phyloP scores from a whole-genome alignment of 1,139 yeast species.

The Yamadazyma aaseri region DNA sequence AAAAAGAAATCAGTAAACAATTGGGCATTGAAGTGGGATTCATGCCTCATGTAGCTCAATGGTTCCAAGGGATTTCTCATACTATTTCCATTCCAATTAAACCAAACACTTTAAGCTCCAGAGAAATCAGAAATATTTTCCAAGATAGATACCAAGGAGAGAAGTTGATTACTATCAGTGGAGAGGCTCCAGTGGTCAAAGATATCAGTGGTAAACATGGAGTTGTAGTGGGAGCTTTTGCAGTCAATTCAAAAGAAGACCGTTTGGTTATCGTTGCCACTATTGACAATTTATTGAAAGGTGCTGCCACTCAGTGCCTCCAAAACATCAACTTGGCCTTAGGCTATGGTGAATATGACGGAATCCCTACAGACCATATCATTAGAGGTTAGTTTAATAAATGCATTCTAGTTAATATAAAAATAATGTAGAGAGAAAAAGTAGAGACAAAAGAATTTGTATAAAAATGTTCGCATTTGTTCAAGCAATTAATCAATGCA shows the following conservation, averaged over 20 bases:
- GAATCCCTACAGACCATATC: constrained; percentile 69
- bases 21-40: constrained; percentile 81
- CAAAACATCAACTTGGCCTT: constrained; percentile 90
- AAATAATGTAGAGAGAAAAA: too few relatives aligned
- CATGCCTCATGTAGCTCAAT: constrained; percentile 96
- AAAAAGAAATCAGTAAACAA: constrained; percentile 82
- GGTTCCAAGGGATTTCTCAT: constrained; percentile 98
- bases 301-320: constrained; percentile 97
- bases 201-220: constrained; percentile 95
- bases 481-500: constrained; percentile 39
- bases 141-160: constrained; percentile 90
- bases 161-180: constrained; percentile 76
- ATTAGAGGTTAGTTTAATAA: constrained; percentile 51
- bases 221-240: constrained; percentile 92
- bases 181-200: constrained; percentile 89
- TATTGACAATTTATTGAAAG: constrained; percentile 91
- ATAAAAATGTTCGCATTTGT: too few relatives aligned
- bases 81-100: constrained; percentile 89
- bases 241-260: constrained; percentile 82
- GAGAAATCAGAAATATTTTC: constrained; percentile 82
- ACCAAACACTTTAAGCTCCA: constrained; percentile 63
- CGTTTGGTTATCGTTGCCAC: constrained; percentile 94
- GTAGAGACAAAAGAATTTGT: too few relatives aligned
- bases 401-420: too few relatives aligned
- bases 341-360: constrained; percentile 92